These are phyloP conservation scores for Aspergillus niger DNA, from an alignment of 2,329 filamentous ascomycete genomes.

Conservation along the genomic window DNA sequence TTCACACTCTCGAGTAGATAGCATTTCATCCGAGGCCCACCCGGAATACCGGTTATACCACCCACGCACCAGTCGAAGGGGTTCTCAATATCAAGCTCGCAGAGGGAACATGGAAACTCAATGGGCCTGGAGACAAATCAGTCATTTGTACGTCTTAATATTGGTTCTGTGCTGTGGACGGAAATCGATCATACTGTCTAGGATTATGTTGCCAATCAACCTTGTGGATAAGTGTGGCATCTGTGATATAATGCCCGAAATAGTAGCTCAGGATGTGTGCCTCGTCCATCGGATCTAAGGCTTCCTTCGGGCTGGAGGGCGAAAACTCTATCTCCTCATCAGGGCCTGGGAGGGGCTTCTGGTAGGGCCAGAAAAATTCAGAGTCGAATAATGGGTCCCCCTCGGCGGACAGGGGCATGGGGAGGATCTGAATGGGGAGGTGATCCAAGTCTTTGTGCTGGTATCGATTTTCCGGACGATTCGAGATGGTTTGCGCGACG, in stretches of 20 bases:
- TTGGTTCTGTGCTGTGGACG: no score
- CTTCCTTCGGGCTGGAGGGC: not conserved
- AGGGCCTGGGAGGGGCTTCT: not conserved
- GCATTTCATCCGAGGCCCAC: not conserved
- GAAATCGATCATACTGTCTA: no score
- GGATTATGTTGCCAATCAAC: no score
- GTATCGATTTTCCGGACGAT: not conserved
- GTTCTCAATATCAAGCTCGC: no score
- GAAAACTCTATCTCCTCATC: not conserved
- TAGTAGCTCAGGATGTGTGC: fast-evolving
- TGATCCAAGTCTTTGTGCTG: not conserved
- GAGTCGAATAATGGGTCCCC: not conserved
- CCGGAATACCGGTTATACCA: not conserved
- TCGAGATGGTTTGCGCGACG: not conserved
- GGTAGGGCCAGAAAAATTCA: not conserved
- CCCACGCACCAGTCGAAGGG: not conserved
- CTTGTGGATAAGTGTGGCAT: no score
- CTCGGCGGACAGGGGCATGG: not conserved
- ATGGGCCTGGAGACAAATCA: no score
- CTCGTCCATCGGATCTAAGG: no score
- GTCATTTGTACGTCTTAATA: no score
- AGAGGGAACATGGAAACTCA: no score
- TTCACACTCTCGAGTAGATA: not conserved
- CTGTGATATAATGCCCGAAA: no score
- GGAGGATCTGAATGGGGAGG: not conserved